Evolutionary conservation across 768 basidiomycete species (phyloP), one percentile per base, ranked within the genome.

Genomic region (Candolleomyces aberdarensis): DNA sequence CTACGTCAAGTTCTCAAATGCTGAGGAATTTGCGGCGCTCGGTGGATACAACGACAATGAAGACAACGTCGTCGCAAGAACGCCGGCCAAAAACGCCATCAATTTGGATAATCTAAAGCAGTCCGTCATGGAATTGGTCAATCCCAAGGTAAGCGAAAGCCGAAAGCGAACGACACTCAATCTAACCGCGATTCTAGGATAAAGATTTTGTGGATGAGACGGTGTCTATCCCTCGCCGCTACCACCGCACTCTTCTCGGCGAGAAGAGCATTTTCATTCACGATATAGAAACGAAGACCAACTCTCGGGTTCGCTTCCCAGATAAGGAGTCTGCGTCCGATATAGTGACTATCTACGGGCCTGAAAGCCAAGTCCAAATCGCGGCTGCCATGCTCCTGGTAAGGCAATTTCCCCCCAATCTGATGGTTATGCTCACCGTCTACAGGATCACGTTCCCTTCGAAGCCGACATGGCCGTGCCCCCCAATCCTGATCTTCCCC

Each of bases 1-100:
- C 20, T 98, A 98, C 75, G 96, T 99, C 75, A 98, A 98, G 76
- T 99, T 98, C 69, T 94, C 93, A 22, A 98, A 98, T 72, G 94
- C 94, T 11, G 96, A 98, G 67, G 96, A 98, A 72, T 97, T 96
- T 74, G 94, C 94, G 41, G 86, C 90, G 13, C 82, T 96, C 64
- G 96, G 96, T 29, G 96, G 96, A 5, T 96, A 96, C 72, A 87
- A 90, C 68, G 95, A 98, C 72, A 97, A 96, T 72, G 96, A 98
- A 70, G 96, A 99, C 76, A 99, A 99, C 69, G 96, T 99, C 54
- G 86, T 99, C 46, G 96, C 96, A n/a, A 84, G 96, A 55, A 99
- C 96, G 2, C 96, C 96, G 7, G 94, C 94, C 40, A 99, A 99
- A 83, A 99, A 99, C 69, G 91, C 93, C 22, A 88, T 89, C 70